Percentiles rank a stretch among this genome's conserved stretches.
Conservation (phyloP, 768 basidiomycete species). For the Grammothele lineata region DNA sequence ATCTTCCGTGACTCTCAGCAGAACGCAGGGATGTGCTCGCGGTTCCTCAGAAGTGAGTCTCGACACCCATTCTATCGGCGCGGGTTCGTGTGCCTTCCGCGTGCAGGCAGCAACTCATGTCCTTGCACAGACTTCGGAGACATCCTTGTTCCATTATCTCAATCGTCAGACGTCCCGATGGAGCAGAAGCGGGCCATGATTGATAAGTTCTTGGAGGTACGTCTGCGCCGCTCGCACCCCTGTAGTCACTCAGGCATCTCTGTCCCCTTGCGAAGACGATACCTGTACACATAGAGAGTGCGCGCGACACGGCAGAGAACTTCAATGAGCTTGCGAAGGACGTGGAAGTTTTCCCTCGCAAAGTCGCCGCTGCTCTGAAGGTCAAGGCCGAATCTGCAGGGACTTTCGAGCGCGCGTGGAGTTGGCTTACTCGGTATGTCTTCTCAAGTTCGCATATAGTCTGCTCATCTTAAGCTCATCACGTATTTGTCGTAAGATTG, state of each 20-base stretch:
- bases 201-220: slow-evolving; percentile 25
- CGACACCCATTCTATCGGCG: no score
- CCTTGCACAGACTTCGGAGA: slow-evolving; percentile 20
- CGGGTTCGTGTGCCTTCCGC: background rate
- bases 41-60: slow-evolving; percentile 23
- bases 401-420: slow-evolving; percentile 17
- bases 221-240: no score
- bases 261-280: slow-evolving; percentile 15
- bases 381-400: slow-evolving; percentile 17
- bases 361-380: slow-evolving; percentile 20
- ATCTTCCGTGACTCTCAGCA: slow-evolving; percentile 25
- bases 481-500: slow-evolving; percentile 12
- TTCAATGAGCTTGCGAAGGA: slow-evolving; percentile 24
- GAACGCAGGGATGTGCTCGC: slow-evolving; percentile 24
- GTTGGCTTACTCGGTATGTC: slow-evolving; percentile 20
- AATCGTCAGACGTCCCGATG: slow-evolving; percentile 7
- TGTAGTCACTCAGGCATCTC: no score
- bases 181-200: slow-evolving; percentile 25
- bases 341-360: slow-evolving; percentile 24
- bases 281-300: slow-evolving; percentile 21
- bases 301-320: slow-evolving; percentile 12
- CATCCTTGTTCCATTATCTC: slow-evolving; percentile 21
- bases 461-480: background rate
- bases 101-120: background rate
- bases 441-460: background rate